Base-by-base conservation (phyloP, 2,329 filamentous ascomycete genomes). In the Trichophyton simii region DNA sequence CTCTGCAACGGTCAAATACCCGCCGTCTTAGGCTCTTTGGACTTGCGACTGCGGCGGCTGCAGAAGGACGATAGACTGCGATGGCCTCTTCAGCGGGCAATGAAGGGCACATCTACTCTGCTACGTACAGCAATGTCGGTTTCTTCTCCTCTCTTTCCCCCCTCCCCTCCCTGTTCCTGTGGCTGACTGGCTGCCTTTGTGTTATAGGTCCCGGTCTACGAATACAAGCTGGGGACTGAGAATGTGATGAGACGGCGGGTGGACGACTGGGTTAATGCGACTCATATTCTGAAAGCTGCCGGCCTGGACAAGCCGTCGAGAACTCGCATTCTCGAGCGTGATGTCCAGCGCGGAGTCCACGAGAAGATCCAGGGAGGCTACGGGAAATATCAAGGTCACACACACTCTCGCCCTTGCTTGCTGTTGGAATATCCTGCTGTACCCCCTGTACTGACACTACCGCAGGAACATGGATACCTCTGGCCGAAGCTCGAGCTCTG, bases 231-330 rank as follows among this genome's bases (percentile, higher is more conserved):
- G 68, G 89, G 87, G 41, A 81, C 80, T 66, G 90, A 95, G 72
- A 90, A 96, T 88, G 88, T 97, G 66, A 99, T 99, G 94, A 87
- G 94, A 73, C 85, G 94, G 58, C 86, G 92, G 63, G 83, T 85
- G 60, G 94, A 99, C 74, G 86, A 97, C 75, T 99, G 92, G 91
- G 94, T 99, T 77, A 99, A 99, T 79, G 94, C 94, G n/a, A 99
- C 94, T 60, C 94, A 99, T 72, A 97, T 99, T 63, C 79, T 99
- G 57, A 99, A 99, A 72, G 90, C 95, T 46, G 94, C 94, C 65
- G 92, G 92, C 61, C 96, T 96, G 71, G 94, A 99, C 75, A 99
- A 99, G 75, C 94, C 94, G 2, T 90, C 92, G 11, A 83, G 94
- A 72, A 99, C 94, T 46, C 84, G 94, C 65, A 97, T 99, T 62